These are phyloP conservation scores for Ceratobasidium sp. DNA, from an alignment of 1,284 basidiomycete species.

Conservation along the genomic window DNA sequence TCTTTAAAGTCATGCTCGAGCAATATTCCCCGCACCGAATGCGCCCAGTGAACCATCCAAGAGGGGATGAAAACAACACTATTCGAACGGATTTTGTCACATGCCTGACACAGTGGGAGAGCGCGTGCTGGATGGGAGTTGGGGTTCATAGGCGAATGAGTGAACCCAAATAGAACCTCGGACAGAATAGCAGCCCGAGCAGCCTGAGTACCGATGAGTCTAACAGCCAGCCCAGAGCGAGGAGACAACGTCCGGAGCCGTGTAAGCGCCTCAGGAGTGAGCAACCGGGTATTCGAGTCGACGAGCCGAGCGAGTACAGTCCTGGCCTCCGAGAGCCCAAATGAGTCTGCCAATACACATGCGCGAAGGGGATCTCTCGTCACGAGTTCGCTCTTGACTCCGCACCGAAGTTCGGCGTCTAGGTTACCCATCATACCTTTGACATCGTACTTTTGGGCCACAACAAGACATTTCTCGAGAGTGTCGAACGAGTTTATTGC, in stretches of 20 bases:
- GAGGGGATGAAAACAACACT: background rate
- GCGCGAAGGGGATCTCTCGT: background rate
- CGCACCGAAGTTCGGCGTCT: background rate
- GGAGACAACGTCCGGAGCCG: background rate
- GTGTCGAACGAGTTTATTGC: background rate
- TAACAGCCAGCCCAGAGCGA: background rate
- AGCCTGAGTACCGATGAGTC: background rate
- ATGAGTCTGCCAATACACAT: conserved; percentile 1
- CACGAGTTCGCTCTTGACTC: background rate
- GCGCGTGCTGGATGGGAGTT: background rate
- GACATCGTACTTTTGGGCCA: conserved; percentile 17
- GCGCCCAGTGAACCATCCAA: conserved; percentile 1
- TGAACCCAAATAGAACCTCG: background rate
- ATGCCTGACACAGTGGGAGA: background rate
- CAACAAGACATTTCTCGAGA: background rate
- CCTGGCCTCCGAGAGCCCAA: background rate
- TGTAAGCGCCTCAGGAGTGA: background rate
- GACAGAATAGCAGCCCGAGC: background rate
- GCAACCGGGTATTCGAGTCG: background rate
- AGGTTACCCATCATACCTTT: conserved; percentile 1
- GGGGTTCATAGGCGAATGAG: background rate
- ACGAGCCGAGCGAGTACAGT: background rate
- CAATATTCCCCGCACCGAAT: background rate
- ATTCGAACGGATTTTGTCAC: background rate
- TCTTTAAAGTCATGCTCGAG: background rate